Evolutionary conservation across 768 basidiomycete species (phyloP), one percentile per base, ranked within the genome.

Genomic region (Auricularia sp.): DNA sequence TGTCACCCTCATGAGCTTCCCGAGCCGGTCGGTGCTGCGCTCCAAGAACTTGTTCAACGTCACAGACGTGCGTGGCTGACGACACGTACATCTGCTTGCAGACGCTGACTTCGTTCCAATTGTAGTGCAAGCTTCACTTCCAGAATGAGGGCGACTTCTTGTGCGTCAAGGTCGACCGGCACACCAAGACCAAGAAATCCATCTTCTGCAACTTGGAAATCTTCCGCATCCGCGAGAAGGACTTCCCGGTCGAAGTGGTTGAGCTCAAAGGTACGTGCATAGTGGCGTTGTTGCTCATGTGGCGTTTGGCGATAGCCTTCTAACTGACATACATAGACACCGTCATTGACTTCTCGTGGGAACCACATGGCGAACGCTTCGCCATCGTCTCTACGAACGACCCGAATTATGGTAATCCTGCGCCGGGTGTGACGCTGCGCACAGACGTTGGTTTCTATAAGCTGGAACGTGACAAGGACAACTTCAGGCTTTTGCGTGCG

Each of bases 1-100:
- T 68, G 97, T 98, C 65, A 91, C 94, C n/a, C 79, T 99, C 63
- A 82, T 98, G 73, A 84, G 82, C 70, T 90, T 98, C 77, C 97
- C 97, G 1, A 86, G 84, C 71, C 86, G 96, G 62, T 80, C 81
- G 58, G 85, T 91, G 68, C 75, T 98, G 63, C 85, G 97, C 54
- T 90, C 93, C 70, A 99, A 98, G 81, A 98, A 99, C 75, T 73
- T 99, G 67, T 98, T 98, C 81, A 95, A 96, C 73, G 97, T 99
- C 64, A 87, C 93, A 2, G 96, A 98, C 83, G 96, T 94, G 71
- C 69, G 85, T 81, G 24, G 24, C 62, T 44, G 5, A 45, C 45
- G 29, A 44, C 18, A 16, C 62, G 21, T 44, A 42, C 54, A 21
- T 3, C n/a, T 42, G 24, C 44, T 51, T 8, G 21, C 47, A 51